Conservation (phyloP, 163 green algal species). For the Scenedesmus sp. region DNA sequence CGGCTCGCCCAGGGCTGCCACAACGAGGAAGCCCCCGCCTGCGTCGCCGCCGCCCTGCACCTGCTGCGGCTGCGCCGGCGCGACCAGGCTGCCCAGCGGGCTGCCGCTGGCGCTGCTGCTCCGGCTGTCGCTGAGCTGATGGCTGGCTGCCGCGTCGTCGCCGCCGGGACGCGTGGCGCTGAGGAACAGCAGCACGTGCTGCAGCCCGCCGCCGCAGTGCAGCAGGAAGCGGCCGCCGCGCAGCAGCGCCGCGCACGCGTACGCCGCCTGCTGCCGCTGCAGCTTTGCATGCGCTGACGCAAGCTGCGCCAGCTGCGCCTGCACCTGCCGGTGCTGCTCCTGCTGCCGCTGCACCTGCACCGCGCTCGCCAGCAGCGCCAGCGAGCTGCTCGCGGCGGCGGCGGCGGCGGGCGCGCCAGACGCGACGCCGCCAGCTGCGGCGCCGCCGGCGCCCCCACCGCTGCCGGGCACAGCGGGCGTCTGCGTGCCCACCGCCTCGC, state of each 20-base stretch:
- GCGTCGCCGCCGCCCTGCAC: not conserved
- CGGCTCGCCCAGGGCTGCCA: not conserved
- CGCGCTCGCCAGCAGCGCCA: constrained; percentile 20
- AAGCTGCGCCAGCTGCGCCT: constrained; percentile 6
- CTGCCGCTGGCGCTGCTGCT: constrained; percentile 14
- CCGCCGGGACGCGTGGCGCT: not conserved
- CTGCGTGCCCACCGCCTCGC: not conserved
- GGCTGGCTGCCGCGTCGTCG: not conserved
- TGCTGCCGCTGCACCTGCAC: constrained; percentile 24
- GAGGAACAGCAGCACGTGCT: constrained; percentile 26
- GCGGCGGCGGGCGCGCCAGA: no score
- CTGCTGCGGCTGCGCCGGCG: not conserved
- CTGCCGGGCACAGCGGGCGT: not conserved
- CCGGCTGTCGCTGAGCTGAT: not conserved
- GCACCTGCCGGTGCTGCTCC: constrained; percentile 22
- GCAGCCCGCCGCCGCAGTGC: not conserved
- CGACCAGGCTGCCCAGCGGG: not conserved
- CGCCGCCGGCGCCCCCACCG: not conserved
- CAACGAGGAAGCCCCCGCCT: not conserved
- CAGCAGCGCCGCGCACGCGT: constrained; percentile 2
- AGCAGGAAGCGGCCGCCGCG: constrained; percentile 8
- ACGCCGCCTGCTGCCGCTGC: not conserved
- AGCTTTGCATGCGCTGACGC: not conserved
- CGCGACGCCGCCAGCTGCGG: not conserved
- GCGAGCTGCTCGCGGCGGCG: constrained; percentile 1